Evolutionary conservation across 2,329 filamentous ascomycete genomes (phyloP), one percentile per base, ranked within the genome.

Genomic region (Hortaea werneckii): DNA sequence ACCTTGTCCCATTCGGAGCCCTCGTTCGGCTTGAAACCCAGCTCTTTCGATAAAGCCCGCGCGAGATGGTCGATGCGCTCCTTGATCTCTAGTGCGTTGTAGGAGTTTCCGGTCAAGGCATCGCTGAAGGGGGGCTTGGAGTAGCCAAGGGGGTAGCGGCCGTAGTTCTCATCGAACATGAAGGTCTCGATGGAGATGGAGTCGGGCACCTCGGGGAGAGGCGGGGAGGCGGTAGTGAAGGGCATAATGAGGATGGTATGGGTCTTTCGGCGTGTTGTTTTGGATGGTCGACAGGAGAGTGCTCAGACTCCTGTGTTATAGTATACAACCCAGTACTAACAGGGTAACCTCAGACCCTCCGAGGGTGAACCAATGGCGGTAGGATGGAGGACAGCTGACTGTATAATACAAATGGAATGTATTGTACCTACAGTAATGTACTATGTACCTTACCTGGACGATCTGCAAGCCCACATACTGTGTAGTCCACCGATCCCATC

Each of bases 1-100:
- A 89, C 83, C 63, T 88, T 87, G 58, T 92, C 85, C 82, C 83
- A 92, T 61, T 89, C 84, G 0, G 78, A 78, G 9, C 83, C 85
- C 46, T 79, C 64, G 54, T 85, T 82, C 6, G 83, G 79, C 40
- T 74, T 64, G 75, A 85, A 88, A 38, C 78, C 80, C 48, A 92
- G 74, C 51, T 85, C 79, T 60, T 84, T 80, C 37, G 77, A 75
- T 30, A 94, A 67, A 20, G 77, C 82, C 47, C 82, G 76, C 11
- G 86, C 76, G 20, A 92, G 72, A 44, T 69, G 72, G 28, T 87
- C 80, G 7, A 84, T 76, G 20, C 84, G 75, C 46, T 80, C 72
- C 42, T 75, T 76, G 39, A 87, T 75, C 54, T 90, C 77, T 29
- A 71, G 54, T 5, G 75, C 71, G 6, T 77, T 78, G 63, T 82